Conservation (phyloP, 805 yeast genomes). For the Clavispora carvajalis region DNA sequence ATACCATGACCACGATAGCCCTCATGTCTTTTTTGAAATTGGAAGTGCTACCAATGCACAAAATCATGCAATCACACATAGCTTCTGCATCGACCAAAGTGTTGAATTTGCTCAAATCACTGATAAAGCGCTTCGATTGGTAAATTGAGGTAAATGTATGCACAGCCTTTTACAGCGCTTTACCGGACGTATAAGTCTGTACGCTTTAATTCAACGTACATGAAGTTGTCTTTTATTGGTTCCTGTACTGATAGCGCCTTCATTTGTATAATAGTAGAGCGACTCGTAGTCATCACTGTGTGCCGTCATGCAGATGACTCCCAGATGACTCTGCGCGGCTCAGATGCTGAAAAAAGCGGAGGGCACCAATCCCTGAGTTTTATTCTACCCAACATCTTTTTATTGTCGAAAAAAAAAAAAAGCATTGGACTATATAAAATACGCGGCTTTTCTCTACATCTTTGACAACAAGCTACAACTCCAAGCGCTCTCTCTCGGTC, state of each 20-base stretch:
- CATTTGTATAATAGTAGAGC: background rate
- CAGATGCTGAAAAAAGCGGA: background rate
- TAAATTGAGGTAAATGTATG: background rate
- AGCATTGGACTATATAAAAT: background rate
- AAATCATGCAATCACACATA: constrained; percentile 41
- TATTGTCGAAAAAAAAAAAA: too few species aligned
- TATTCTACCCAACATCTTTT: background rate
- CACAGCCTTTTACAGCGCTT: too few species aligned
- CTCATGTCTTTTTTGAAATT: constrained; percentile 25
- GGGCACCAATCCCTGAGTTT: background rate
- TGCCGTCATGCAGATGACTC: constrained; percentile 13
- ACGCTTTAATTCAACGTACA: background rate
- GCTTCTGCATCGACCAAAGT: constrained; percentile 58
- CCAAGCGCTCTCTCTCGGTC: background rate
- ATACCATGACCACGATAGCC: constrained; percentile 25
- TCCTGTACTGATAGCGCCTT: background rate
- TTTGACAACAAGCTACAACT: too few species aligned
- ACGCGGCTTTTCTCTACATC: background rate
- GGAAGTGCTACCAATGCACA: constrained; percentile 26
- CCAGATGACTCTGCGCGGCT: constrained; percentile 14
- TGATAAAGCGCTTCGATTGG: constrained; percentile 9
- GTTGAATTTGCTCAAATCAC: constrained; percentile 45
- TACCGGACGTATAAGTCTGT: background rate
- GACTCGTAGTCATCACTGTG: constrained; percentile 14
- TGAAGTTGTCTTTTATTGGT: background rate